Percentiles rank a stretch among this genome's conserved stretches.
Evolutionary conservation across 441 rosid genomes (phyloP).

Genomic region (Eugenia klotzschiana): DNA sequence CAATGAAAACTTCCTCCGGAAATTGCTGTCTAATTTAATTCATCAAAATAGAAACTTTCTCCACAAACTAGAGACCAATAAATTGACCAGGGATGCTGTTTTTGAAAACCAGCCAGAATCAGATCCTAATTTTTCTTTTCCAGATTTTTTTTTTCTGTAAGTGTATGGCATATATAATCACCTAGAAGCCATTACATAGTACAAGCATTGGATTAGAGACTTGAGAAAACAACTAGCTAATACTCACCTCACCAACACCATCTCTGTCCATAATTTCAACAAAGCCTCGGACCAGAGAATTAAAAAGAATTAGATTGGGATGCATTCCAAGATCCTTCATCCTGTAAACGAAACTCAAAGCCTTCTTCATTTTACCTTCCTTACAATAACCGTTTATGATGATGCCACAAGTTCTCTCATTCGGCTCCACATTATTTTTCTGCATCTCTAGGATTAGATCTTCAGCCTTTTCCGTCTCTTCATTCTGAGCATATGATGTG

Average conservation of each 20-base stretch:
- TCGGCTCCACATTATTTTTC: slow-evolving; percentile 46
- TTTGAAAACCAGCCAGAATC: background rate
- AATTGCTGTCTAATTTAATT: background rate
- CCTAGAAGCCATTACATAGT: background rate
- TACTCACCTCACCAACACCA: slow-evolving; percentile 69
- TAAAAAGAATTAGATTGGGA: slow-evolving; percentile 76
- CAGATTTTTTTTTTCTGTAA: background rate
- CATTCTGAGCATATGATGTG: slow-evolving; percentile 49
- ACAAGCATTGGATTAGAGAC: background rate
- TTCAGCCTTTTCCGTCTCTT: slow-evolving; percentile 54
- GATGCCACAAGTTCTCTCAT: slow-evolving; percentile 72
- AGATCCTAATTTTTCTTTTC: background rate
- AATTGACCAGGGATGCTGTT: background rate
- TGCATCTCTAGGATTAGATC: slow-evolving; percentile 61
- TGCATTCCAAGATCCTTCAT: slow-evolving; percentile 77
- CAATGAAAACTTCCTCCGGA: background rate
- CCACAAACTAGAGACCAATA: background rate
- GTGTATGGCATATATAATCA: background rate
- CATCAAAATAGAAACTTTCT: background rate
- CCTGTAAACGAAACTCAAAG: slow-evolving; percentile 50
- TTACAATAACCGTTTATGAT: slow-evolving; percentile 70
- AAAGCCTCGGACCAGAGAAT: slow-evolving; percentile 73
- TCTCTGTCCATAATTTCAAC: slow-evolving; percentile 39
- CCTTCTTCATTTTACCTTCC: slow-evolving; percentile 70
- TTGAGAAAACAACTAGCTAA: background rate